Conservation (phyloP, 352 stramenopile genomes). For the Phytophthora multivora region DNA sequence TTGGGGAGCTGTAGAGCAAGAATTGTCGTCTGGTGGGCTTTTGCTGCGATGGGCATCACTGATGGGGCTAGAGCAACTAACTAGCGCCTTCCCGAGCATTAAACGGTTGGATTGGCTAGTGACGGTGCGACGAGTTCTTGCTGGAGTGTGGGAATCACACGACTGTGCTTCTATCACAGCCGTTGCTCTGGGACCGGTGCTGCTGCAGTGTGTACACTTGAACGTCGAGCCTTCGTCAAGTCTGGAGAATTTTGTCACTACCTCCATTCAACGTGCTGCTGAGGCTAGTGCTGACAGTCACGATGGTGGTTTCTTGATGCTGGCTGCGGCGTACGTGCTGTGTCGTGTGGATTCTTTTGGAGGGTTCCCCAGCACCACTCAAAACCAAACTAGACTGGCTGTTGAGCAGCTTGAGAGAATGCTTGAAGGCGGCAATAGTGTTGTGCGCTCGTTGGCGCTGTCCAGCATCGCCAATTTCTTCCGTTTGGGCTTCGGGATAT, state of each 20-base stretch:
- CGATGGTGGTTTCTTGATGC: constrained; percentile 31
- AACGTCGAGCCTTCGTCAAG: constrained; percentile 29
- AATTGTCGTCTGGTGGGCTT: constrained; percentile 1
- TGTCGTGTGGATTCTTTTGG: constrained; percentile 28
- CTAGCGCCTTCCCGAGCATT: constrained; percentile 34
- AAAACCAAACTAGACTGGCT: constrained; percentile 26
- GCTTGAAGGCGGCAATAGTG: constrained; percentile 10
- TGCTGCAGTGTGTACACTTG: constrained; percentile 45
- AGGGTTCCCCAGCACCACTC: constrained; percentile 16
- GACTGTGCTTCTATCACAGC: constrained; percentile 23
- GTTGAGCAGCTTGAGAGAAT: constrained; percentile 20
- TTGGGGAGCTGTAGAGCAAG: constrained; percentile 2
- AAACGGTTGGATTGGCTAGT: constrained; percentile 46
- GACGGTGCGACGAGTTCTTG: constrained; percentile 44
- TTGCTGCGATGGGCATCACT: constrained; percentile 41
- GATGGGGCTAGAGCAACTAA: constrained; percentile 39
- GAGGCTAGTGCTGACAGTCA: background rate
- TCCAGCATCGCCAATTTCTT: constrained; percentile 38
- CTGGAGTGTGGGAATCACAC: constrained; percentile 29
- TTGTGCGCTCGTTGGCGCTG: constrained; percentile 18
- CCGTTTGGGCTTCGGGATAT: constrained; percentile 25
- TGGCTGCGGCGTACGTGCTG: constrained; percentile 35
- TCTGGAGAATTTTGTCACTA: constrained; percentile 39
- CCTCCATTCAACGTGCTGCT: constrained; percentile 35
- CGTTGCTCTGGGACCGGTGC: constrained; percentile 42